phyloP scores from a whole-genome alignment of 768 basidiomycete species.

The Lanmaoa rubissima region DNA sequence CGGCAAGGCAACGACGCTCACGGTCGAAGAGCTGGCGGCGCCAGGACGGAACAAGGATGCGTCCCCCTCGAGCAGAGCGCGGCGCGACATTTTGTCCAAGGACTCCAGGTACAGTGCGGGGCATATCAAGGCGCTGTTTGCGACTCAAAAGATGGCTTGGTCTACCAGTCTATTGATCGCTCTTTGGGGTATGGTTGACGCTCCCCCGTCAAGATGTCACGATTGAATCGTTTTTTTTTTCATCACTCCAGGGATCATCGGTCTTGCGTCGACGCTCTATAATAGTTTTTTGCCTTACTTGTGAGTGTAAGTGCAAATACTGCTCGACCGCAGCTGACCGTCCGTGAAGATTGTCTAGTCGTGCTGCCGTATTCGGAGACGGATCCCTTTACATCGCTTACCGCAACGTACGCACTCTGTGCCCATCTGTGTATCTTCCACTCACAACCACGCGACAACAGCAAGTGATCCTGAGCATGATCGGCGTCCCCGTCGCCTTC shows the following conservation, averaged over 20 bases:
- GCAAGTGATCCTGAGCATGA: conserved; percentile 68
- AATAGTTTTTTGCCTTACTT: conserved; percentile 53
- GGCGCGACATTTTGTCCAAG: conserved; percentile 35
- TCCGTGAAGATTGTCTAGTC: conserved; percentile 49
- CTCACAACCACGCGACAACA: conserved; percentile 24
- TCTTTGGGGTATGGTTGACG: conserved; percentile 40
- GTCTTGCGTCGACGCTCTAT: conserved; percentile 70
- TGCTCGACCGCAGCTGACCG: neutral
- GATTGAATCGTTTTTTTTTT: neutral
- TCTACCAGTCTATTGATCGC: conserved; percentile 59
- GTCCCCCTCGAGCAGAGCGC: conserved; percentile 11
- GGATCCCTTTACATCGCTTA: conserved; percentile 70
- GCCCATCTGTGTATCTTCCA: neutral
- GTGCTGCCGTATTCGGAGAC: conserved; percentile 69
- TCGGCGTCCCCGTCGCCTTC: conserved; percentile 71
- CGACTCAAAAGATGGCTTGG: conserved; percentile 59
- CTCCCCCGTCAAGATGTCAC: neutral
- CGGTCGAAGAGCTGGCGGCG: conserved; percentile 43
- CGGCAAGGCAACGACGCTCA: conserved; percentile 40
- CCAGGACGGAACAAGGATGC: conserved; percentile 22
- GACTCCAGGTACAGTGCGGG: conserved; percentile 37
- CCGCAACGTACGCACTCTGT: conserved; percentile 49
- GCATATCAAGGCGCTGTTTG: conserved; percentile 63
- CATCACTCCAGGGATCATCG: conserved; percentile 59
- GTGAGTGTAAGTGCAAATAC: conserved; percentile 31